phyloP scores from a whole-genome alignment of 768 basidiomycete species.

The Porpolomopsis calyptriformis region DNA sequence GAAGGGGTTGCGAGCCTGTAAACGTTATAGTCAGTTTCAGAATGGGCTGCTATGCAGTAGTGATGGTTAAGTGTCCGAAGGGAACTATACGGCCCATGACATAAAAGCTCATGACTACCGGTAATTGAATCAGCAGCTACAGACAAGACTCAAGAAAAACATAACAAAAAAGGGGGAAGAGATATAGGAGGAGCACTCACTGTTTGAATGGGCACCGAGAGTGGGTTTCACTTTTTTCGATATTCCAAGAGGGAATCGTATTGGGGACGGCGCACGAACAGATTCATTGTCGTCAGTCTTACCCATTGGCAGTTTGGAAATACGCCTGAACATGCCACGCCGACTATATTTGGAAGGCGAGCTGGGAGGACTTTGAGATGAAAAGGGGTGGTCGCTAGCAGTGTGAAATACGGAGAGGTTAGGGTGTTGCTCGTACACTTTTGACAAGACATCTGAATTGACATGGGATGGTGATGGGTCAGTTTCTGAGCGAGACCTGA shows the following conservation, averaged over 20 bases:
- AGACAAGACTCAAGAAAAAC: too few species aligned
- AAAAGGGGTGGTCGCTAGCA: constrained; percentile 19
- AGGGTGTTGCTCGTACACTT: constrained; percentile 50
- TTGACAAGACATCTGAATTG: constrained; percentile 35
- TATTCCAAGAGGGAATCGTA: constrained; percentile 24
- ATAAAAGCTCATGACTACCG: too few species aligned
- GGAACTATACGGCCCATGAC: too few species aligned
- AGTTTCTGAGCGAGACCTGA: constrained; percentile 32
- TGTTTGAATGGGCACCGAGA: constrained; percentile 26
- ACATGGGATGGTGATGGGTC: constrained; percentile 18
- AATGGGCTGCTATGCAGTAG: too few species aligned
- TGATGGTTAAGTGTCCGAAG: too few species aligned
- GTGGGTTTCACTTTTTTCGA: constrained; percentile 46
- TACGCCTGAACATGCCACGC: constrained; percentile 44
- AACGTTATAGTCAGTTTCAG: neutral
- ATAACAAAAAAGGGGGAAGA: neutral
- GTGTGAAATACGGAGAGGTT: constrained; percentile 49
- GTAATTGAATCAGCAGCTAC: too few species aligned
- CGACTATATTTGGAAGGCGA: constrained; percentile 42
- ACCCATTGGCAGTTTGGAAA: constrained; percentile 26
- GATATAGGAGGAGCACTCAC: constrained; percentile 19
- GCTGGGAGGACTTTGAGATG: constrained; percentile 31
- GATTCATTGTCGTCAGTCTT: constrained; percentile 31
- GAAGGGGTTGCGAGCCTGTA: neutral
- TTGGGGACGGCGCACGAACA: constrained; percentile 26